These are phyloP conservation scores for Cystobasidiaceae sp. DNA, from an alignment of 1,284 basidiomycete species.

Conservation along the genomic window DNA sequence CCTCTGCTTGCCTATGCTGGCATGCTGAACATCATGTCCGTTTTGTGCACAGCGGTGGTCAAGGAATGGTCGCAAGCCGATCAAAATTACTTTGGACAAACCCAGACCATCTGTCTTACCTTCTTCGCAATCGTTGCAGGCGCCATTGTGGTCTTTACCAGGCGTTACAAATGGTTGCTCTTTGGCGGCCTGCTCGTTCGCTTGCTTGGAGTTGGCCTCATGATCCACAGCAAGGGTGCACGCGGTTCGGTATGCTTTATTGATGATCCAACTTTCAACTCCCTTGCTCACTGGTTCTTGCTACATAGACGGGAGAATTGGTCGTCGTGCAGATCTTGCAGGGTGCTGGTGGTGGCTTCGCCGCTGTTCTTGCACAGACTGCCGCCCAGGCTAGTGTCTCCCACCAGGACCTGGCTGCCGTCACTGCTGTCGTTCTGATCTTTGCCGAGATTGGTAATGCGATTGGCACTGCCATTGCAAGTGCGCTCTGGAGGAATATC, in stretches of 20 bases:
- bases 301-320: constrained; percentile 45
- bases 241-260: constrained; percentile 27
- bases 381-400: constrained; percentile 70
- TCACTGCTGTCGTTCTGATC: constrained; percentile 72
- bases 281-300: too few species aligned
- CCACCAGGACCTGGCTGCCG: constrained; percentile 63
- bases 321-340: constrained; percentile 59
- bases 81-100: constrained; percentile 36
- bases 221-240: constrained; percentile 51
- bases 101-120: constrained; percentile 55
- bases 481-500: constrained; percentile 56
- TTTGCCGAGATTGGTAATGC: constrained; percentile 73
- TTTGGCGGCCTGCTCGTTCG: constrained; percentile 59
- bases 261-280: too few species aligned
- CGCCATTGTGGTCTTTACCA: constrained; percentile 54
- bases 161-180: constrained; percentile 61
- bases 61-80: constrained; percentile 33
- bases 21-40: too few species aligned
- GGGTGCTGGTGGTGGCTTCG: constrained; percentile 71
- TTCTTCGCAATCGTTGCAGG: constrained; percentile 62
- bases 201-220: constrained; percentile 46
- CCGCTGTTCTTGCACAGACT: constrained; percentile 63
- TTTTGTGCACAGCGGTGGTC: neutral
- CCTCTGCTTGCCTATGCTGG: too few species aligned
- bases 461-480: constrained; percentile 60